Base-by-base conservation (phyloP, 1,284 basidiomycete species). In the Grifola frondosa region DNA sequence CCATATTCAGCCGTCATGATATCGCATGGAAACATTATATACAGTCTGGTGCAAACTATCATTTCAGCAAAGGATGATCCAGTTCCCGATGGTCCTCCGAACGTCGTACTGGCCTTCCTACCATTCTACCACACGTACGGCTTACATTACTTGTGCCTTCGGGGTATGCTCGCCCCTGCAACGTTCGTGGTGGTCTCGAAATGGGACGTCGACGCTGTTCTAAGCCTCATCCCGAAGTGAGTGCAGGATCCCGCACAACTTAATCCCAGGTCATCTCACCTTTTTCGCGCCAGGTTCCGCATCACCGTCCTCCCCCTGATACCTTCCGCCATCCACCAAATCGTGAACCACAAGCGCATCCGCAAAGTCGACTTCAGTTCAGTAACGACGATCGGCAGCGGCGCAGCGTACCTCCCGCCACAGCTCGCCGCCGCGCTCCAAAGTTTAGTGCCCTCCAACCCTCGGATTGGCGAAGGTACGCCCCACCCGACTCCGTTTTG, bases 71-170 rank as follows among this genome's bases (percentile, higher is more conserved):
- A 60, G 33, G 63, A 55, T 20, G n/a, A n/a, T n/a, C n/a, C n/a
- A n/a, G n/a, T n/a, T n/a, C n/a, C n/a, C n/a, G n/a, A n/a, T n/a
- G n/a, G n/a, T n/a, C n/a, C n/a, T n/a, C n/a, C n/a, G n/a, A n/a
- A n/a, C 1, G 60, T 81, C 4, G 48, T 51, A 4, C 69, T 89
- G 22, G 78, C 69, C 0, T 79, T 81, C 52, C 62, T 89, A 2
- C 87, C 88, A 0, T 69, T 88, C 36, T 79, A 88, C 53, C 87
- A 89, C 52, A 68, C 75, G 1, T 86, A 76, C 53, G 87, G 84
- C 4, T 66, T 87, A 15, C 76, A 83, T 42, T 48, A 66, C 3
- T 71, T 72, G 45, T 66, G 68, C 12, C 75, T 88, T 58, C 74
- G 77, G 13, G 42, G 66, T 5, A 69, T 80, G 45, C 48, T 74